Conservation (phyloP, 768 basidiomycete species). For the Lactarius deliciosus region DNA sequence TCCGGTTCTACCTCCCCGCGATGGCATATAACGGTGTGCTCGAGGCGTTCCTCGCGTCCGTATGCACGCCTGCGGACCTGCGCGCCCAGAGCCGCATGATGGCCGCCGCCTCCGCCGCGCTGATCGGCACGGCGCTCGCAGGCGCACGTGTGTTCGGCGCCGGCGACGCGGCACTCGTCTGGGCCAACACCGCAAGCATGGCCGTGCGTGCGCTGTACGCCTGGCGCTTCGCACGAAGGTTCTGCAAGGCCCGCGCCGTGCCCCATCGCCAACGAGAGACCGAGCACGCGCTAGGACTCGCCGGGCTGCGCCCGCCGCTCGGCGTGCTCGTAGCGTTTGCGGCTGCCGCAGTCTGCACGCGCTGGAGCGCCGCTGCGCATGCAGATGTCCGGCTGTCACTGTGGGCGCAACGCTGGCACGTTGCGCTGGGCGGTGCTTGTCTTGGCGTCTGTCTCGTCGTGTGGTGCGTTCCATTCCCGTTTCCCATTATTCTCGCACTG, state of each 20-base stretch:
- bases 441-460: constrained; percentile 20
- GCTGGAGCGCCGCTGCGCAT: constrained; percentile 32
- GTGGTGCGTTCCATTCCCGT: not conserved
- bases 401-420: constrained; percentile 32
- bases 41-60: constrained; percentile 87
- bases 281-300: not conserved
- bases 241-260: constrained; percentile 39
- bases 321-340: constrained; percentile 34
- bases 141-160: constrained; percentile 46
- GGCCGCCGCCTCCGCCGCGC: constrained; percentile 69
- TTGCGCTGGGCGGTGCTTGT: constrained; percentile 32
- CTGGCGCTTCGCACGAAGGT: constrained; percentile 47
- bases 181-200: constrained; percentile 72
- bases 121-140: constrained; percentile 53
- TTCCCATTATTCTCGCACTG: not conserved
- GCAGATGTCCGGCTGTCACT: constrained; percentile 29
- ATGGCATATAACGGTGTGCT: constrained; percentile 88
- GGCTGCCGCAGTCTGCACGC: constrained; percentile 30
- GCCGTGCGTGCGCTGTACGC: constrained; percentile 62
- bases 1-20: constrained; percentile 87
- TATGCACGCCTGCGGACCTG: constrained; percentile 66
- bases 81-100: constrained; percentile 79
- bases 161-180: constrained; percentile 71
- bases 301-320: constrained; percentile 32
- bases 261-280: not conserved